Evolutionary conservation across 768 basidiomycete genomes (phyloP).

Genomic region (Kondoa subrosea): DNA sequence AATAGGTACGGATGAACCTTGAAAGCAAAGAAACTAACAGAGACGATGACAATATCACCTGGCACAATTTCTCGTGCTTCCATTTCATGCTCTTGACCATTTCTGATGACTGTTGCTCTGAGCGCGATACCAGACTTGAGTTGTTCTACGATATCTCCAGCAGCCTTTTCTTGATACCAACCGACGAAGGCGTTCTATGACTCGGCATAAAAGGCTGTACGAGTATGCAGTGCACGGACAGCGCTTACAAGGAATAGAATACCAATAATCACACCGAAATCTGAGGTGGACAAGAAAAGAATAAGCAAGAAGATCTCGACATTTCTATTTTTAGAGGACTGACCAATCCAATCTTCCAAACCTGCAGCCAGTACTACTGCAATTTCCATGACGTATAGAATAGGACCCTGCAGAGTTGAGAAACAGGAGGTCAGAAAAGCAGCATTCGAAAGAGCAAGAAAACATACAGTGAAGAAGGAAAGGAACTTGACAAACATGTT

Average conservation of each 20-base stretch:
- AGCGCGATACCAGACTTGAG: slow-evolving; percentile 41
- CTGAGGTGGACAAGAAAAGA: neutral
- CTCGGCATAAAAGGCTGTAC: neutral
- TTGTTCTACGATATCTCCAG: slow-evolving; percentile 40
- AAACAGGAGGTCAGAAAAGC: neutral
- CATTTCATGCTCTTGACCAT: slow-evolving; percentile 36
- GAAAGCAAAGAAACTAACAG: neutral
- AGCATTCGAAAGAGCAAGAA: slow-evolving; percentile 26
- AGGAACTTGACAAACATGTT: slow-evolving; percentile 39
- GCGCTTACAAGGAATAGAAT: slow-evolving; percentile 30
- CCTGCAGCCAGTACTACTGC: slow-evolving; percentile 39
- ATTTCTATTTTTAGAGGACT: neutral
- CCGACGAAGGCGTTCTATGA: slow-evolving; percentile 37
- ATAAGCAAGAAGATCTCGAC: neutral
- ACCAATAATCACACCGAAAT: slow-evolving; percentile 40
- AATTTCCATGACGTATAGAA: slow-evolving; percentile 37
- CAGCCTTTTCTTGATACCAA: slow-evolving; percentile 42
- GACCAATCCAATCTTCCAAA: slow-evolving; percentile 38
- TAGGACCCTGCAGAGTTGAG: slow-evolving; percentile 11
- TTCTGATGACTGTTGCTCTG: slow-evolving; percentile 35
- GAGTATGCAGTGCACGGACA: neutral
- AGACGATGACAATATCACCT: slow-evolving; percentile 34
- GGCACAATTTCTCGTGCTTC: slow-evolving; percentile 38
- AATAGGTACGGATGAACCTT: neutral
- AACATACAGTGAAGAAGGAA: slow-evolving; percentile 38